Evolutionary conservation across 2,329 filamentous ascomycete genomes (phyloP), one percentile per base, ranked within the genome.

Genomic region (Cladophialophora psammophila): DNA sequence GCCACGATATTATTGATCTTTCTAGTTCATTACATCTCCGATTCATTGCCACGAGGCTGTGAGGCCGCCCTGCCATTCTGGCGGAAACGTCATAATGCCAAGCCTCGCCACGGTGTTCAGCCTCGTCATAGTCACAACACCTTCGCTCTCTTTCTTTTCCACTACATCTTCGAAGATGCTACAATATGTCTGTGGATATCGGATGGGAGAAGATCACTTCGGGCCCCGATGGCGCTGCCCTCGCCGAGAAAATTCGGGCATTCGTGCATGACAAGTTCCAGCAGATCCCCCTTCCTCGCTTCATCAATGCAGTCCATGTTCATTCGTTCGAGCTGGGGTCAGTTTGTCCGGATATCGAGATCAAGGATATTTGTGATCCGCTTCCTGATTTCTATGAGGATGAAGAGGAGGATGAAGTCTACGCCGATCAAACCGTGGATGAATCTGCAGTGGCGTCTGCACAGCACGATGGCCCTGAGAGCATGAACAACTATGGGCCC

Each of bases 231-330:
- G 94, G 95, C 64, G 86, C 89, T 71, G 91, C 88, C 62, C 88
- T 97, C 68, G 93, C 94, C 57, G 90, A 93, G 76, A 87, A 86
- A 70, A 96, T 99, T 79, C 91, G 94, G 72, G 89, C 90, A 75
- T 99, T 99, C 81, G 91, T 99, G 74, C 93, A 99, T 80, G 90
- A 93, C 77, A 95, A 94, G 76, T 99, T 99, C 80, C 95, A 99
- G 81, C 89, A 93, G 68, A 90, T 98, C 70, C 87, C 91, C 32
- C 86, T 99, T 55, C 95, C 95, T 66, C 91, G 93, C 75, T 97
- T 99, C 85, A 97, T 99, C 80, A 94, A 95, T 76, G 95, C 93
- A 32, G 95, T 99, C 74, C 91, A 93, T 63, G 94, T 97, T 48
- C 94, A 97, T 78, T 90, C 92, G 68, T 99, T 99, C 80, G 90